A percentile compares a stretch with the other conserved stretches of the same genome.
Evolutionary conservation across 1,284 basidiomycete species (phyloP).

Genomic region (Ganoderma lucidum): DNA sequence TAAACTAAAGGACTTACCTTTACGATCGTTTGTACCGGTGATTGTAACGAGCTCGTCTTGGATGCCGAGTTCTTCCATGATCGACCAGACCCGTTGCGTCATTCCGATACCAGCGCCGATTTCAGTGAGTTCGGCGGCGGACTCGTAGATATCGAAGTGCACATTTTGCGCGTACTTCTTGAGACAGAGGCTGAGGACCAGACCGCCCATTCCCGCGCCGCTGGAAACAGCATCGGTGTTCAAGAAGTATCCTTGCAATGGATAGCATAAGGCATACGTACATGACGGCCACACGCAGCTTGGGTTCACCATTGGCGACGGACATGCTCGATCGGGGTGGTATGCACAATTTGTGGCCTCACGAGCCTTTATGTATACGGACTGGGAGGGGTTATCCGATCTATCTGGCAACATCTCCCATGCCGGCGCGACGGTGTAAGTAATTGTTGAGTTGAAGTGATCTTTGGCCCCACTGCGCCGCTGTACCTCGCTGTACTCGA

Average conservation of each 20-base stretch:
- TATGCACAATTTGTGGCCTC: background rate
- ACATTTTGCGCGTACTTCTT: constrained; percentile 44
- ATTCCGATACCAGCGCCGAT: constrained; percentile 50
- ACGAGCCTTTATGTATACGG: no score
- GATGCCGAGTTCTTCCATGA: constrained; percentile 34
- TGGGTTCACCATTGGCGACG: background rate
- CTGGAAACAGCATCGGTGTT: constrained; percentile 28
- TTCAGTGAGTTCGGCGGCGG: constrained; percentile 45
- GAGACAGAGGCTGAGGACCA: constrained; percentile 46
- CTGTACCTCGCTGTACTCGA: no score
- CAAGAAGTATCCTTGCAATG: background rate
- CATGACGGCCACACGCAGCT: background rate
- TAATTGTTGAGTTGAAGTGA: no score
- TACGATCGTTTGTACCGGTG: background rate
- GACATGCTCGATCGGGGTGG: background rate
- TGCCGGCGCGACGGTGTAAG: no score
- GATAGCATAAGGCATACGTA: background rate
- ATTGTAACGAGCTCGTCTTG: constrained; percentile 28
- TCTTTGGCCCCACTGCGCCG: no score
- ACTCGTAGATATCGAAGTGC: constrained; percentile 52
- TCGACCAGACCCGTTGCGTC: constrained; percentile 37
- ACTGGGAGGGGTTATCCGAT: no score
- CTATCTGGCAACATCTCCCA: no score
- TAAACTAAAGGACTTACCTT: background rate
- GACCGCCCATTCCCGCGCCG: constrained; percentile 49